Conservation (phyloP, 2,329 filamentous ascomycete species). For the Stemphylium vesicarium region DNA sequence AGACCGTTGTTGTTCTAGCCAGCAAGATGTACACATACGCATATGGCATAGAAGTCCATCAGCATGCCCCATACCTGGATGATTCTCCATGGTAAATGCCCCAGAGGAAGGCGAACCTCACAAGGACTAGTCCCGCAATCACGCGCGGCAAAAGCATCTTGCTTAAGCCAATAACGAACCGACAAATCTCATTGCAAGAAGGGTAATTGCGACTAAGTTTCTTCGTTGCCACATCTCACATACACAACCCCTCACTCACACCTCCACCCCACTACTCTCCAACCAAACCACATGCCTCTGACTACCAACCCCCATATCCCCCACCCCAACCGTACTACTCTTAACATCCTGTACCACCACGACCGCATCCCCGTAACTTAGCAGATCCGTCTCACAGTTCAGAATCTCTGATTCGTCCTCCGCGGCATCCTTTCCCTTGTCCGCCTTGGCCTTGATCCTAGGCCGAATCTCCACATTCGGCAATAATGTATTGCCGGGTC, state of each 20-base stretch:
- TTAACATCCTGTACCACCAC: slow-evolving; percentile 73
- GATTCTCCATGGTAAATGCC: no score
- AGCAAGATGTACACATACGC: no score
- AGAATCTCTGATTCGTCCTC: slow-evolving; percentile 37
- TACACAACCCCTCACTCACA: background rate
- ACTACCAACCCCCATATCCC: slow-evolving; percentile 32
- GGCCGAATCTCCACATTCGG: slow-evolving; percentile 78
- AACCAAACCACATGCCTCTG: slow-evolving; percentile 39
- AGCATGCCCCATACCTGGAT: no score
- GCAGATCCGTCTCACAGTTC: slow-evolving; percentile 79
- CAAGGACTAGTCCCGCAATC: no score
- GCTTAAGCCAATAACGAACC: background rate
- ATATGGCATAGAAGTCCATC: no score
- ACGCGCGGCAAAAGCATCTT: no score
- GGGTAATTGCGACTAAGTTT: background rate
- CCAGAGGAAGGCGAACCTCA: no score
- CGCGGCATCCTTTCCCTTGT: slow-evolving; percentile 16
- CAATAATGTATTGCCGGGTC: slow-evolving; percentile 77
- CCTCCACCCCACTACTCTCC: slow-evolving; percentile 23
- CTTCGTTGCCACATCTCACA: background rate
- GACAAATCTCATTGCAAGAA: background rate
- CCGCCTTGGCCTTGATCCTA: slow-evolving; percentile 54
- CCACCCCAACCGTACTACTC: slow-evolving; percentile 63
- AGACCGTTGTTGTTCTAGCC: no score
- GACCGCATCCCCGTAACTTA: slow-evolving; percentile 78